These are phyloP conservation scores for Aspergillus viridinutans DNA, from an alignment of 2,329 filamentous ascomycete species.

Conservation along the genomic window DNA sequence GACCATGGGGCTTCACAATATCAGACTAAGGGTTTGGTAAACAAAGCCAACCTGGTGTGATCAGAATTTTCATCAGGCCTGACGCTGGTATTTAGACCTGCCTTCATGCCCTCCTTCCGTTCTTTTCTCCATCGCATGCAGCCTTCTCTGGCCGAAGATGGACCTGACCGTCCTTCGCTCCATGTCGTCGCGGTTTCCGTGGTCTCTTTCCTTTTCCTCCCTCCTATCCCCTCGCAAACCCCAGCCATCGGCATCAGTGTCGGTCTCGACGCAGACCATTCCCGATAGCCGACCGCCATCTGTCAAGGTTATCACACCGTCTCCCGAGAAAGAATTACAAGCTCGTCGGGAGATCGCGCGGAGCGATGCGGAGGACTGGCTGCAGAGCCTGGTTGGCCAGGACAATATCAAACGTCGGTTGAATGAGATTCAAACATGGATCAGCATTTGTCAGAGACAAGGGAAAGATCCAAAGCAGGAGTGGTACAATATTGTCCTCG, in stretches of 20 bases:
- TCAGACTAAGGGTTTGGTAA: background rate
- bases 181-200: background rate
- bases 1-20: background rate
- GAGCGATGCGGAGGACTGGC: slow-evolving; percentile 10
- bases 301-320: background rate
- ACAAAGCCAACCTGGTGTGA: background rate
- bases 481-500: slow-evolving; percentile 18
- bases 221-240: background rate
- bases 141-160: background rate
- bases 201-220: background rate
- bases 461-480: slow-evolving; percentile 17
- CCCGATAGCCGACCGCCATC: background rate
- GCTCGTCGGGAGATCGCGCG: slow-evolving; percentile 8
- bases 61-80: background rate
- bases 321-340: slow-evolving; percentile 5
- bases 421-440: slow-evolving; percentile 16
- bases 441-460: slow-evolving; percentile 18
- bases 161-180: background rate
- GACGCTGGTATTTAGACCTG: background rate
- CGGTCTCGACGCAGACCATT: background rate
- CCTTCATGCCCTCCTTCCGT: background rate
- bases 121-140: background rate
- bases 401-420: slow-evolving; percentile 19
- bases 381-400: slow-evolving; percentile 12
- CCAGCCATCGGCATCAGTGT: background rate